phyloP scores from a whole-genome alignment of 2,329 filamentous ascomycete genomes.

The Colletotrichum liriopes region DNA sequence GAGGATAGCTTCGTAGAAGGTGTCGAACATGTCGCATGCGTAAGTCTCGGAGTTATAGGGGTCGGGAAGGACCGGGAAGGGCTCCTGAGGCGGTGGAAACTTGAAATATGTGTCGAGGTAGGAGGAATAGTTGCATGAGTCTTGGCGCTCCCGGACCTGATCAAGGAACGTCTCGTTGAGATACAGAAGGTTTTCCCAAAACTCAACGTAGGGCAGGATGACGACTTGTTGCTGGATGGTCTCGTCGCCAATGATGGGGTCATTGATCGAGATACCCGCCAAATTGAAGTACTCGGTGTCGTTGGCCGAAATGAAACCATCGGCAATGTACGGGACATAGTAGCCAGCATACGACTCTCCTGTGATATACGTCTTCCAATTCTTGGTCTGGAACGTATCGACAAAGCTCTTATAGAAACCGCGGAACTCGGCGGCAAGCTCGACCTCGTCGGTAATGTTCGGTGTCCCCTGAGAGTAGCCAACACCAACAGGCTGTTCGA shows the following conservation, averaged over 20 bases:
- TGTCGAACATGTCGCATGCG: conserved; percentile 70
- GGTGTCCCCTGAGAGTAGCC: conserved; percentile 78
- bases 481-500: conserved; percentile 78
- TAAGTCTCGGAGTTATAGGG: conserved; percentile 54
- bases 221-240: conserved; percentile 62
- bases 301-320: conserved; percentile 78
- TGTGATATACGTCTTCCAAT: conserved; percentile 80
- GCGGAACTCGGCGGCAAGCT: conserved; percentile 81
- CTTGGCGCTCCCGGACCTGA: conserved; percentile 66
- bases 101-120: conserved; percentile 74
- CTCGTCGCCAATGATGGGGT: conserved; percentile 75
- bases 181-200: conserved; percentile 72
- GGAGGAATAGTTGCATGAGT: conserved; percentile 75
- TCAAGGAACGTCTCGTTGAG: conserved; percentile 73
- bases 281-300: conserved; percentile 79
- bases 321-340: conserved; percentile 81
- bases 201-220: conserved; percentile 72
- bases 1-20: conserved; percentile 69
- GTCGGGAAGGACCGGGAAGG: conserved; percentile 67
- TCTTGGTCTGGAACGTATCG: conserved; percentile 77
- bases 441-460: conserved; percentile 76
- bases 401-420: conserved; percentile 87
- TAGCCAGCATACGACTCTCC: conserved; percentile 79
- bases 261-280: conserved; percentile 79
- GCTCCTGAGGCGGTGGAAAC: conserved; percentile 76